phyloP scores from a whole-genome alignment of 2,329 filamentous ascomycete genomes.

The Penicillium sp. region DNA sequence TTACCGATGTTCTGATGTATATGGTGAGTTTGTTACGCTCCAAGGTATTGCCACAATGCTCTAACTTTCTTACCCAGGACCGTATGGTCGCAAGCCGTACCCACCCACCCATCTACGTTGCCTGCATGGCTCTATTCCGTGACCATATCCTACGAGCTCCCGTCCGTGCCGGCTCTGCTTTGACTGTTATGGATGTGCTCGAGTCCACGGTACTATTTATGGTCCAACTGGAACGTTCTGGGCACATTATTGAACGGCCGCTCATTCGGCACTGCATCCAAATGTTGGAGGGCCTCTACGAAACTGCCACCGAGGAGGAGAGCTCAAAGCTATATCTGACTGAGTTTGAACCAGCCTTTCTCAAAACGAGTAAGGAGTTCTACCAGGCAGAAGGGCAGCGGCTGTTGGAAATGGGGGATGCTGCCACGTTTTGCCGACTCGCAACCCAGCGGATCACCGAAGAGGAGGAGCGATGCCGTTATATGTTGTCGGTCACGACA shows the following conservation, averaged over 20 bases:
- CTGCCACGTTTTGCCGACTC: constrained; percentile 75
- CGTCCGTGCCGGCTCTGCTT: constrained; percentile 42
- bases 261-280: constrained; percentile 78
- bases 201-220: constrained; percentile 83
- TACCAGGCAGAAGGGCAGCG: constrained; percentile 73
- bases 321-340: constrained; percentile 78
- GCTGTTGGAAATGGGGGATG: constrained; percentile 74
- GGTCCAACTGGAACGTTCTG: constrained; percentile 86
- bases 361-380: constrained; percentile 68
- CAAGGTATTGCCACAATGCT: background rate
- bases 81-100: constrained; percentile 75
- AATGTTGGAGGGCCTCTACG: constrained; percentile 88
- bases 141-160: constrained; percentile 73
- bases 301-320: constrained; percentile 74
- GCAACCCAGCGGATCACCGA: constrained; percentile 72
- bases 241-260: constrained; percentile 80
- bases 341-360: constrained; percentile 75
- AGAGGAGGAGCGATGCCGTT: constrained; percentile 77
- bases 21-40: constrained; percentile 54
- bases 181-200: constrained; percentile 68
- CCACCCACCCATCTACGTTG: constrained; percentile 74
- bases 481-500: constrained; percentile 72
- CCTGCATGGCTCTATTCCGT: constrained; percentile 82
- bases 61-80: constrained; percentile 55
- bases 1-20: constrained; percentile 95